Percentiles rank a stretch among this genome's conserved stretches.
These are phyloP conservation scores for Diversispora eburnea DNA, from an alignment of 192 early-diverging fungal species.

Conservation along the genomic window DNA sequence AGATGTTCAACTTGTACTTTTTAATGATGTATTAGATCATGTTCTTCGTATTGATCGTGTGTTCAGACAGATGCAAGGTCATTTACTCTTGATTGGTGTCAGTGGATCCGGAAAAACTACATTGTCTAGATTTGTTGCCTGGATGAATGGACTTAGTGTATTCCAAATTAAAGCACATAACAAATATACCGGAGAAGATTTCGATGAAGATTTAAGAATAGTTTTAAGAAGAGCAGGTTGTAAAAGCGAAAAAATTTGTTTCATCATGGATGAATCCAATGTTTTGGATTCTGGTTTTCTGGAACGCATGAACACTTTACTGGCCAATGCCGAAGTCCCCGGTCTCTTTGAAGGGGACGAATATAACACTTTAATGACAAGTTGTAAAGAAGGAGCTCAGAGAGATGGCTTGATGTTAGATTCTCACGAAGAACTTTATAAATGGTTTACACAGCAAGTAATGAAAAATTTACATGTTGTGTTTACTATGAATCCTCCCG, in stretches of 20 bases:
- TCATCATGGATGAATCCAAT: slow-evolving; percentile 98
- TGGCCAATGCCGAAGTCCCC: slow-evolving; percentile 98
- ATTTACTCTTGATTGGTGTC: slow-evolving; percentile 96
- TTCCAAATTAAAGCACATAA: slow-evolving; percentile 99
- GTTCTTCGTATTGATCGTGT: slow-evolving; percentile 97
- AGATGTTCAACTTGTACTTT: slow-evolving; percentile 93
- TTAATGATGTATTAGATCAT: slow-evolving; percentile 98
- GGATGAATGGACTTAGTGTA: slow-evolving; percentile 97
- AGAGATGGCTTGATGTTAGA: slow-evolving; percentile 93
- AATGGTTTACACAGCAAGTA: slow-evolving; percentile 97
- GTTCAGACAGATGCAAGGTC: slow-evolving; percentile 96
- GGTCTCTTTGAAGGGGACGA: slow-evolving; percentile 99
- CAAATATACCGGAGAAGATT: slow-evolving; percentile 92
- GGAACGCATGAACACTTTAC: slow-evolving; percentile 99
- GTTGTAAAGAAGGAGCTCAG: slow-evolving; percentile 90
- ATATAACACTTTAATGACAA: slow-evolving; percentile 86
- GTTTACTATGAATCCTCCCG: slow-evolving; percentile 99
- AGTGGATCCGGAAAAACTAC: slow-evolving; percentile 98
- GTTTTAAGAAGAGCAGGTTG: slow-evolving; percentile 91
- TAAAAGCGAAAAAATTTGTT: slow-evolving; percentile 89
- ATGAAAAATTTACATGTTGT: slow-evolving; percentile 97
- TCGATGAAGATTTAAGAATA: slow-evolving; percentile 93
- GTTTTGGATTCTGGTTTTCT: slow-evolving; percentile 95
- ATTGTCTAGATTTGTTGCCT: slow-evolving; percentile 96
- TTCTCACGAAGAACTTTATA: slow-evolving; percentile 91